Percentiles rank a stretch among this genome's conserved stretches.
Evolutionary conservation across 2,329 filamentous ascomycete genomes (phyloP).

Genomic region (Beauveria varroae): DNA sequence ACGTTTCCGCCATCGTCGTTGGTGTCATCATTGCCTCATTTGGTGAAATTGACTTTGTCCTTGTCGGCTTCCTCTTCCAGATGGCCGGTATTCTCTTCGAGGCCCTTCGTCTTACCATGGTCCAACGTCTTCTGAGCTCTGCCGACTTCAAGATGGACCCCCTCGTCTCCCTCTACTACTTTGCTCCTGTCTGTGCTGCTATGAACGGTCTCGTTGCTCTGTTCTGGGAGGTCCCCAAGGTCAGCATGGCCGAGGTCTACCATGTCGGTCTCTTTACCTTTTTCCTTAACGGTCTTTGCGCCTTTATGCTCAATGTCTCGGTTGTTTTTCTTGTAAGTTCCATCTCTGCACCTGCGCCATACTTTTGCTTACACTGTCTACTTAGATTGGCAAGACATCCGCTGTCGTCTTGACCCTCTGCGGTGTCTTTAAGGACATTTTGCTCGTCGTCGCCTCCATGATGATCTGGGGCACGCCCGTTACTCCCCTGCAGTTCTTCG

Average conservation of each 20-base stretch:
- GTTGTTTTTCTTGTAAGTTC: constrained; percentile 49
- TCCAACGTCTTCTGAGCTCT: constrained; percentile 65
- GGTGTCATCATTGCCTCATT: constrained; percentile 92
- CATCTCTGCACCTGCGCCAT: background rate
- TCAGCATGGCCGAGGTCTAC: constrained; percentile 63
- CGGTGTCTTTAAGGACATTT: constrained; percentile 81
- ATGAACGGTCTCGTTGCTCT: constrained; percentile 74
- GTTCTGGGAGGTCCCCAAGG: constrained; percentile 63
- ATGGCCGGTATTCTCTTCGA: constrained; percentile 73
- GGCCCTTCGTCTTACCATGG: constrained; percentile 75
- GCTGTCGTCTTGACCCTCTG: constrained; percentile 80
- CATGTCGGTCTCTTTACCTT: constrained; percentile 66
- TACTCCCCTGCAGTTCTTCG: constrained; percentile 70
- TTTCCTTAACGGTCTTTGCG: constrained; percentile 67
- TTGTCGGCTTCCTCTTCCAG: constrained; percentile 73
- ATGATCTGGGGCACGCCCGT: constrained; percentile 74
- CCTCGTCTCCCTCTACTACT: constrained; percentile 86
- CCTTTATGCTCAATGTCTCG: constrained; percentile 76
- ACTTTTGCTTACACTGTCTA: constrained; percentile 59
- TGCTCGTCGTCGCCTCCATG: constrained; percentile 74
- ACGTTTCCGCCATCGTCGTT: constrained; percentile 89
- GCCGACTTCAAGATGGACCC: constrained; percentile 90
- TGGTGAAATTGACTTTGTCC: constrained; percentile 90
- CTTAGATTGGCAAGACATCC: constrained; percentile 80
- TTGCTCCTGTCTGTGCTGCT: constrained; percentile 72